Base-by-base conservation (phyloP, 129 eudicot species). In the Artemisia annua region DNA sequence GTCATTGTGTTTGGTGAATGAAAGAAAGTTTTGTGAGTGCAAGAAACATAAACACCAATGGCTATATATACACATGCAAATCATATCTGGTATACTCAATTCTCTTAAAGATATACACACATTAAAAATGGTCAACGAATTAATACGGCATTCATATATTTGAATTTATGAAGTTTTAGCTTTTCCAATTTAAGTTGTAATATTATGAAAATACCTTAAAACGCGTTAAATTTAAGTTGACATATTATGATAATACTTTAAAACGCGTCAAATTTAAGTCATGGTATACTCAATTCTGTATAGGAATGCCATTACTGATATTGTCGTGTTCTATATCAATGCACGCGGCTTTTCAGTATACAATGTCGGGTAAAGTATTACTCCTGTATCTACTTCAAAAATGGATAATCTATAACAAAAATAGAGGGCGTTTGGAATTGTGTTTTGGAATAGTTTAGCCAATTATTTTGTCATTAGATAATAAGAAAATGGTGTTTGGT, bases 111-210 rank as follows among this genome's bases (percentile, higher is more conserved):
- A 30, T 69, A 20, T 39, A 63, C 64, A 69, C 62, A 77, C 10
- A 30, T 75, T n/a, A 65, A 64, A n/a, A 6, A 52, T 24, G 70
- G 65, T 35, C 66, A 62, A 78, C 19, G 57, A 78, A 78, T 53
- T 44, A 54, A 78, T 71, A 28, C 16, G 3, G 30, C 67, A 70
- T 71, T 63, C 8, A 78, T 51, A 66, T 30, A 32, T 8, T 39
- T 39, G 71, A 78, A 43, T 61, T 60, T 62, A 66, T 55, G 67
- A 66, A 16, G 30, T 75, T 54, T 17, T 14, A 54, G 43, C 59
- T 76, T 15, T 50, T 48, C 16, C 68, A 18, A 49, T 30, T 50
- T 77, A 61, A 52, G 26, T 61, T 64, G 43, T 48, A 11, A 39
- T 35, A 39, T 71, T 16, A 4, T 35, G n/a, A n/a, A n/a, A n/a